These are phyloP conservation scores for Rutstroemia sp. DNA, from an alignment of 2,329 filamentous ascomycete genomes.

Conservation along the genomic window DNA sequence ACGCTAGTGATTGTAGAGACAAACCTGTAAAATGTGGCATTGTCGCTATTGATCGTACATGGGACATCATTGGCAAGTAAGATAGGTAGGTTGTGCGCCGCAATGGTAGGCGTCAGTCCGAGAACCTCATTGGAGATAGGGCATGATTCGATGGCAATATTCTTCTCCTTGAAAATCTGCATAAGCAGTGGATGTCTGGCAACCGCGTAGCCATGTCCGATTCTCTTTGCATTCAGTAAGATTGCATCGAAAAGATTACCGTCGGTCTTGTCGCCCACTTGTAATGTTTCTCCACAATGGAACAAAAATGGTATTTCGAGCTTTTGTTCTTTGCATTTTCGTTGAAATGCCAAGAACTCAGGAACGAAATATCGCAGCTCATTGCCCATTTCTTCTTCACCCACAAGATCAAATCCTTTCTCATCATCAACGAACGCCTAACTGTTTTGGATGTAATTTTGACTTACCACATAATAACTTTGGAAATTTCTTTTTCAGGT, in stretches of 20 bases:
- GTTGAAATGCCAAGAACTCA: conserved; percentile 49
- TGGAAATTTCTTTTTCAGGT: conserved; percentile 49
- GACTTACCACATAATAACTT: conserved; percentile 55
- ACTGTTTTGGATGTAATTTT: not conserved
- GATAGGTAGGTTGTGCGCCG: conserved; percentile 59
- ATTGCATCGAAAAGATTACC: conserved; percentile 64
- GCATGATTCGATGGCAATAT: conserved; percentile 67
- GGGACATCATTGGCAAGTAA: conserved; percentile 66
- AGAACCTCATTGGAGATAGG: conserved; percentile 72
- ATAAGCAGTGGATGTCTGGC: conserved; percentile 61
- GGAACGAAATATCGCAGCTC: conserved; percentile 49
- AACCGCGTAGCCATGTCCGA: conserved; percentile 67
- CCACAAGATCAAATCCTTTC: conserved; percentile 61
- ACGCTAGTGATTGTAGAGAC: conserved; percentile 12
- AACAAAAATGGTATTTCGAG: conserved; percentile 65
- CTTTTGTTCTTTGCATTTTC: conserved; percentile 38
- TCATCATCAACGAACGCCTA: not conserved
- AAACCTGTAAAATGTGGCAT: conserved; percentile 64
- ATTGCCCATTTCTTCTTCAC: conserved; percentile 56
- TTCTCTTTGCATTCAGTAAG: conserved; percentile 57
- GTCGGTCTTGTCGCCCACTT: conserved; percentile 55
- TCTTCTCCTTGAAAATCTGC: conserved; percentile 52
- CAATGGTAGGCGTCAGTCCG: conserved; percentile 57
- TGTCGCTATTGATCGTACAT: conserved; percentile 69
- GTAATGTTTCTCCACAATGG: conserved; percentile 69